These are phyloP conservation scores for Leishmania tropica DNA, from an alignment of 208 protist genomes.

Conservation along the genomic window DNA sequence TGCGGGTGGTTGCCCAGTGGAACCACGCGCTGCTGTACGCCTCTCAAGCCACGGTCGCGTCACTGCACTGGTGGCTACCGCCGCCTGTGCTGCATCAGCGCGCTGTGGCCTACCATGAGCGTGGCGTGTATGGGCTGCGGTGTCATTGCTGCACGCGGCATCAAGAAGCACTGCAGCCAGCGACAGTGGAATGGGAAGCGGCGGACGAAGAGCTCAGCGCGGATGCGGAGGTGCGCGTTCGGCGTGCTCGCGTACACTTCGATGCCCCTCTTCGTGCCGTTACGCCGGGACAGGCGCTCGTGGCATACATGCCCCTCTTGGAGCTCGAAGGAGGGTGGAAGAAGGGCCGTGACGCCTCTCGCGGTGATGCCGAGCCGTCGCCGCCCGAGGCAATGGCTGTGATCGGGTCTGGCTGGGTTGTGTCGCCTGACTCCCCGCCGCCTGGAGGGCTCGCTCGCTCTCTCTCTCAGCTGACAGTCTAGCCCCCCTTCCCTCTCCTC, in stretches of 20 bases:
- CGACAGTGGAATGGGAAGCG: conserved; percentile 39
- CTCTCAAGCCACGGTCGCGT: conserved; percentile 3
- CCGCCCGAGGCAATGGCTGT: conserved; percentile 13
- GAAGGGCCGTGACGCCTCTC: neutral
- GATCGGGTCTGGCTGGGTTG: conserved; percentile 17
- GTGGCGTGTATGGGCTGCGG: conserved; percentile 9
- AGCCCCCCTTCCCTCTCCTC: neutral
- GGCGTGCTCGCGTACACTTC: conserved; percentile 29
- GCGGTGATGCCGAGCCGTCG: neutral
- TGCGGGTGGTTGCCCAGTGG: conserved; percentile 62
- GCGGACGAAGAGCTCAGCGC: conserved; percentile 7
- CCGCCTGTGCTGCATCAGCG: neutral
- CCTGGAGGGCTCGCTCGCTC: neutral
- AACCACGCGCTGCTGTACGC: conserved; percentile 54
- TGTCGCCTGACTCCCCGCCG: neutral
- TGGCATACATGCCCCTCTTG: conserved; percentile 39
- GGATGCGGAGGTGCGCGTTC: conserved; percentile 5
- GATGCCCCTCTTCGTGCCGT: conserved; percentile 53
- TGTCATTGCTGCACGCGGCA: conserved; percentile 65
- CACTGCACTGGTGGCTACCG: conserved; percentile 25
- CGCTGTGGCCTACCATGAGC: neutral
- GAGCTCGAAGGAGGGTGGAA: neutral
- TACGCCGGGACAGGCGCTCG: conserved; percentile 64
- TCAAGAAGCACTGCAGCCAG: conserved; percentile 48
- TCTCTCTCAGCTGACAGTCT: neutral